Evolutionary conservation across 2,329 filamentous ascomycete genomes (phyloP).

Genomic region (Paracoccidioides brasiliensis): DNA sequence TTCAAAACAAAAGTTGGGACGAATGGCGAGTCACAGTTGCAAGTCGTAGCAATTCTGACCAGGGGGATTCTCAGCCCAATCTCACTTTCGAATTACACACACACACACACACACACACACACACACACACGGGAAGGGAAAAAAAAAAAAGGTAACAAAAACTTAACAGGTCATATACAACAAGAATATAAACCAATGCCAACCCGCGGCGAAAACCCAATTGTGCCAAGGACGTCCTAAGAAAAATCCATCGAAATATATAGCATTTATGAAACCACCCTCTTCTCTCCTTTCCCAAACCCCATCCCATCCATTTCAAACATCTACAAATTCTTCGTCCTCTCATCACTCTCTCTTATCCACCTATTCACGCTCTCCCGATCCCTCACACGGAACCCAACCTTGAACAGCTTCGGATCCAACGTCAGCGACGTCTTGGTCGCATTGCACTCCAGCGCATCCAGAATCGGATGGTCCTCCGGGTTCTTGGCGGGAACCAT

Average conservation of each 20-base stretch:
- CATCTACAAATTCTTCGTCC: slow-evolving; percentile 35
- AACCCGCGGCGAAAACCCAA: no score
- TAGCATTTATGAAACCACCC: not conserved
- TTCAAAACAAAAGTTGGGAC: no score
- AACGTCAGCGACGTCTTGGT: slow-evolving; percentile 47
- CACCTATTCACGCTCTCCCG: slow-evolving; percentile 35
- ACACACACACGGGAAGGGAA: no score
- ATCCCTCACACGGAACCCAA: slow-evolving; percentile 40
- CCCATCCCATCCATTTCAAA: not conserved
- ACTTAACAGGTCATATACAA: no score
- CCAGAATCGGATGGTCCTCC: slow-evolving; percentile 40
- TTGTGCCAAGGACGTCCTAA: not conserved
- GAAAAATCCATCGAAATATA: not conserved
- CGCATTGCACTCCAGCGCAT: slow-evolving; percentile 45
- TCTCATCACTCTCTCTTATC: slow-evolving; percentile 41
- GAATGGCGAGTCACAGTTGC: no score
- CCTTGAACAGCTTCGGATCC: slow-evolving; percentile 51
- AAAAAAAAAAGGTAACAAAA: no score
- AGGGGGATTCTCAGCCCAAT: no score
- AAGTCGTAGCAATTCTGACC: no score
- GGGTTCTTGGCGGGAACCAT: slow-evolving; percentile 37
- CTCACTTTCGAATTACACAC: no score
- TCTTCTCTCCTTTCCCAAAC: not conserved
- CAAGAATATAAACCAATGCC: no score
- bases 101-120: no score